A percentile compares a stretch with the other conserved stretches of the same genome.
phyloP scores from a whole-genome alignment of 2,329 filamentous ascomycete species.

The Claviceps sorghi region DNA sequence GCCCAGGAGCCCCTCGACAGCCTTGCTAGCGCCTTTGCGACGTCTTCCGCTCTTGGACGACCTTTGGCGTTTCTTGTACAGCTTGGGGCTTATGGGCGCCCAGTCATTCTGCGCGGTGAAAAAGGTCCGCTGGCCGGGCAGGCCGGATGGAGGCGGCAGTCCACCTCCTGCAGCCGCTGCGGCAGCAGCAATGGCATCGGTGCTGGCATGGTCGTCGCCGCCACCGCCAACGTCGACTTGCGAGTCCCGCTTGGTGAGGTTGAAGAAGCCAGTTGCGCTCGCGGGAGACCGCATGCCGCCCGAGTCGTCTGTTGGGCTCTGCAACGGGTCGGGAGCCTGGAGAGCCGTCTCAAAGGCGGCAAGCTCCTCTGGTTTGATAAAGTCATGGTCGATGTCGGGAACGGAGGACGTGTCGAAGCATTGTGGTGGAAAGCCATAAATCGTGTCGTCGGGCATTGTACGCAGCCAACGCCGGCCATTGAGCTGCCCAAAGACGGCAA shows the following conservation, averaged over 20 bases:
- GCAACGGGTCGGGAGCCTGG: conserved; percentile 61
- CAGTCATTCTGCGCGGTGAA: conserved; percentile 92
- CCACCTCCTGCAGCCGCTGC: conserved; percentile 26
- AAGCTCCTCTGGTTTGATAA: conserved; percentile 58
- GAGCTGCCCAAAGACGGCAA: background rate
- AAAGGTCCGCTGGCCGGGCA: conserved; percentile 35
- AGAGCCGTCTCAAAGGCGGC: conserved; percentile 69
- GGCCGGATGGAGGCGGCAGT: conserved; percentile 9
- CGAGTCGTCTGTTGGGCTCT: conserved; percentile 41
- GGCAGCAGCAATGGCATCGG: conserved; percentile 22
- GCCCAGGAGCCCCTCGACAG: conserved; percentile 28
- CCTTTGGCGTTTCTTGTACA: conserved; percentile 28
- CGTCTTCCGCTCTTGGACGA: conserved; percentile 17
- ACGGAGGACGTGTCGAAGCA: conserved; percentile 55
- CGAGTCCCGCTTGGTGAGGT: conserved; percentile 28
- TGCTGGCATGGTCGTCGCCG: conserved; percentile 19
- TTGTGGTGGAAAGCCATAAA: conserved; percentile 44
- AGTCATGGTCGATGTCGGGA: conserved; percentile 69
- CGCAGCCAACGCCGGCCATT: conserved; percentile 1
- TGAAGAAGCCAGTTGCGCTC: conserved; percentile 23
- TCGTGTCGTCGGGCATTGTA: conserved; percentile 13
- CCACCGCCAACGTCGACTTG: conserved; percentile 14
- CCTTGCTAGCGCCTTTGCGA: conserved; percentile 23
- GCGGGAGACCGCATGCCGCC: conserved; percentile 27
- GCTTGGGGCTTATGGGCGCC: conserved; percentile 69